Evolutionary conservation across 257 asterid species (phyloP).

Genomic region (Cynanchum wilfordii): DNA sequence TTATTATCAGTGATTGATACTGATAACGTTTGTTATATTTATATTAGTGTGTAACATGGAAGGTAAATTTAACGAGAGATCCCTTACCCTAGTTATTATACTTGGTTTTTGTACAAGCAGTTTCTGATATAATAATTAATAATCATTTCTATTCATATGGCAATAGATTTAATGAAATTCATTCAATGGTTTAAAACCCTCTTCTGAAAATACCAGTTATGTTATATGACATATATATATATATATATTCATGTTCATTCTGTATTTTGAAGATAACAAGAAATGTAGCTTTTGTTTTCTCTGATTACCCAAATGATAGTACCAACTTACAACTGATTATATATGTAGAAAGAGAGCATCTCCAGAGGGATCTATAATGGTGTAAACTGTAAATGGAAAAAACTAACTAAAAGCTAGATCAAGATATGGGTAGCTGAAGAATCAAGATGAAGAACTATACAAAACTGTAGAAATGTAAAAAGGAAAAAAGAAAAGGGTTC

Average conservation of each 20-base stretch:
- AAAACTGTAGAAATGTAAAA: not conserved
- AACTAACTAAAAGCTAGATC: too few relatives aligned
- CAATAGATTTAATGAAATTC: not conserved
- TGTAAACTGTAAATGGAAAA: too few relatives aligned
- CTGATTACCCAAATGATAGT: not conserved
- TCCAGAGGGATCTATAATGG: too few relatives aligned
- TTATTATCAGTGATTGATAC: too few relatives aligned
- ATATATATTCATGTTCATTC: not conserved
- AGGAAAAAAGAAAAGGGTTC: slow-evolving; percentile 3
- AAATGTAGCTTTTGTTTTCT: not conserved
- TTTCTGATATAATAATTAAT: not conserved
- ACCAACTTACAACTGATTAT: too few relatives aligned
- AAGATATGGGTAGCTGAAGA: too few relatives aligned
- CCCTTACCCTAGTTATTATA: not conserved
- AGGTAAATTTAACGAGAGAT: too few relatives aligned
- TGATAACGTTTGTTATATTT: too few relatives aligned
- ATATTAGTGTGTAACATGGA: too few relatives aligned
- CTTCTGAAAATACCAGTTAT: not conserved
- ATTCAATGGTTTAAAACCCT: not conserved
- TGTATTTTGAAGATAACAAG: not conserved
- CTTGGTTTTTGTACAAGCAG: slow-evolving; percentile 7
- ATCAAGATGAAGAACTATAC: not conserved
- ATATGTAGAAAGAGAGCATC: too few relatives aligned
- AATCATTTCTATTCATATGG: not conserved
- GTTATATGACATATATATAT: not conserved